Base-by-base conservation (phyloP, 768 basidiomycete species). In the Chalciporus chontae region DNA sequence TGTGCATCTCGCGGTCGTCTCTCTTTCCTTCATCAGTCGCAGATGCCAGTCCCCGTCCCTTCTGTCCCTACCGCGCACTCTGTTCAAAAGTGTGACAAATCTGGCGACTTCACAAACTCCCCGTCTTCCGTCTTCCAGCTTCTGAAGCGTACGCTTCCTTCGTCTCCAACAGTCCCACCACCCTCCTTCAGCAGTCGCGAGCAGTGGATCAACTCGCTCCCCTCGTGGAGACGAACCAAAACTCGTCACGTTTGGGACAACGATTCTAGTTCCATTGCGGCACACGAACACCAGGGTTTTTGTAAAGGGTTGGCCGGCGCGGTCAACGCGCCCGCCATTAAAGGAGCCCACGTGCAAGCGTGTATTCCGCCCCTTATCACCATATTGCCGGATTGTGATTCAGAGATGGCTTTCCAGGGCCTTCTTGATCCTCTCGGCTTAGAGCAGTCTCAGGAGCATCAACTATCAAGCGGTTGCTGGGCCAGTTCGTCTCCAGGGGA, bases 21-120 rank as follows among this genome's bases (percentile, higher is more conserved):
- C 73, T 73, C 71, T 62, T 55, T 64, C 69, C 69, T 70, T 65
- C 49, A 62, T 55, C 59, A 65, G 62, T 60, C 74, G 79, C 85
- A 82, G 78, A 91, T 91, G 89, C 89, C 89, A 73, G 89, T 90
- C 76, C 87, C 89, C 58, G 87, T 87, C 61, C 85, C 84, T 63
- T 74, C 73, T 68, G 69, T 75, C 69, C 74, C 75, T 51, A 69
- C 75, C 61, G 77, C 81, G 48, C 85, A 88, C 61, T 76, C 80
- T 44, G 79, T 87, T 65, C 71, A 77, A 75, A 90, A 90, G 75
- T 69, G 70, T 65, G 66, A 63, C 59, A 67, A 74, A 59, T 65
- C 73, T 72, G 73, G 69, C 65, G 71, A 73, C 68, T 27, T 57
- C 26, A 51, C 62, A 48, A 60, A 63, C 45, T 55, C 62, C 47